Evolutionary conservation across 225 moss, liverwort and hornwort species (phyloP).

Genomic region (Physcomitrium patens): DNA sequence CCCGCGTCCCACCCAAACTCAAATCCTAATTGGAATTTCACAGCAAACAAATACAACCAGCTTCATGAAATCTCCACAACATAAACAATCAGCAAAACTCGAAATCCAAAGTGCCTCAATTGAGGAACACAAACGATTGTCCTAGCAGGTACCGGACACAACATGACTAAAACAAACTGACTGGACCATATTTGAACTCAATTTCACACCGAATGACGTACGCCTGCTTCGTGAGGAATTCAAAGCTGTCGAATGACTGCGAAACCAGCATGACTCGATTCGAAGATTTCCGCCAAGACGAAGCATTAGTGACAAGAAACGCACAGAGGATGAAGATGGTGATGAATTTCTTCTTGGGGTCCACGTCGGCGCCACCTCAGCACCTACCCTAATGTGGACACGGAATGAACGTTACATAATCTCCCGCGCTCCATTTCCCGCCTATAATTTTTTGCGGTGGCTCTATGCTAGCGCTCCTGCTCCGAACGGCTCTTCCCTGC

Average conservation of each 20-base stretch:
- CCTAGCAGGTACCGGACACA: not conserved
- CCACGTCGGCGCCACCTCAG: no score
- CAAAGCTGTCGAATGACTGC: no score
- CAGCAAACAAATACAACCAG: not conserved
- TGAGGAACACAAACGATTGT: not conserved
- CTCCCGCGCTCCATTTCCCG: constrained; percentile 24
- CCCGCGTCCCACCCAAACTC: not conserved
- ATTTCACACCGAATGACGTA: no score
- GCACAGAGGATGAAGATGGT: no score
- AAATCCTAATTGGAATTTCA: constrained; percentile 13
- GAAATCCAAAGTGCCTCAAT: not conserved
- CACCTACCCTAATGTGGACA: no score
- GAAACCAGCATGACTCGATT: no score
- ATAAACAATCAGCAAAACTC: not conserved
- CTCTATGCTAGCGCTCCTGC: not conserved
- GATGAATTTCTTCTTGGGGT: no score
- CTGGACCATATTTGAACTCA: no score
- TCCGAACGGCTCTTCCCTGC: constrained; percentile 35
- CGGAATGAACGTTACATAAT: no score
- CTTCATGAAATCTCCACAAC: not conserved
- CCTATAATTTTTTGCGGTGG: constrained; percentile 35
- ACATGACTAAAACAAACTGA: not conserved
- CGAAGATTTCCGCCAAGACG: no score
- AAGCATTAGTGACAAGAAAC: no score
- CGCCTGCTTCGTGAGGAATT: no score